phyloP scores from a whole-genome alignment of 306 rosid species.

The Psophocarpus tetragonolobus region DNA sequence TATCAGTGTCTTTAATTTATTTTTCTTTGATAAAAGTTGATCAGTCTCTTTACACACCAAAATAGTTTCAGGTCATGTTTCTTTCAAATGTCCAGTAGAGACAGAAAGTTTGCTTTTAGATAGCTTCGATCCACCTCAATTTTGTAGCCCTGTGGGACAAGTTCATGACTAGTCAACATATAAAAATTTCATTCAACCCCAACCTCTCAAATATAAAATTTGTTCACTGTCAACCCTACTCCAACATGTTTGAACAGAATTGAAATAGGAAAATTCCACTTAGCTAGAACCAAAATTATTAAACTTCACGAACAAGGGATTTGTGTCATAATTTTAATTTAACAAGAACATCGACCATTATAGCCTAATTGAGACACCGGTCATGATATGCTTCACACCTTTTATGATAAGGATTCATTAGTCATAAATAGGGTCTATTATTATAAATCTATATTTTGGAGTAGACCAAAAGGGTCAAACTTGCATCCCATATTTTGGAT shows the following conservation, averaged over 20 bases:
- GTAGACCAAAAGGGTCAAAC: conserved; percentile 21
- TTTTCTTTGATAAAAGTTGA: conserved; percentile 28
- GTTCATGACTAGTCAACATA: background rate
- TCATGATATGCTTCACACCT: background rate
- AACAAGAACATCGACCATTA: background rate
- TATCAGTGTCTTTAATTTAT: conserved; percentile 35
- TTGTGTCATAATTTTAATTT: background rate
- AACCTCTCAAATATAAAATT: background rate
- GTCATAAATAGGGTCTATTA: background rate
- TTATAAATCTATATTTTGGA: background rate
- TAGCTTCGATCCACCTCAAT: background rate
- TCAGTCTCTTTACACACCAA: conserved; percentile 38
- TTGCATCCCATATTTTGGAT: background rate
- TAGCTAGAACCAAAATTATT: conserved; percentile 20
- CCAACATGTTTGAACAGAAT: background rate
- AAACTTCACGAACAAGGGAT: conserved; percentile 31
- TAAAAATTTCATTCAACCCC: background rate
- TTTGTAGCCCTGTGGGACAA: background rate
- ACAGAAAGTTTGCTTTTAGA: conserved; percentile 15
- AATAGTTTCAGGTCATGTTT: conserved; percentile 29
- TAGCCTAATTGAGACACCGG: background rate
- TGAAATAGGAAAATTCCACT: conserved; percentile 5
- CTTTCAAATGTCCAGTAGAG: conserved; percentile 34
- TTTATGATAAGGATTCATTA: conserved; percentile 32
- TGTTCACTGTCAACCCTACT: background rate